Evolutionary conservation across 345 rosid species (phyloP), one percentile per base, ranked within the genome.

Genomic region (Melastoma malabathricum): DNA sequence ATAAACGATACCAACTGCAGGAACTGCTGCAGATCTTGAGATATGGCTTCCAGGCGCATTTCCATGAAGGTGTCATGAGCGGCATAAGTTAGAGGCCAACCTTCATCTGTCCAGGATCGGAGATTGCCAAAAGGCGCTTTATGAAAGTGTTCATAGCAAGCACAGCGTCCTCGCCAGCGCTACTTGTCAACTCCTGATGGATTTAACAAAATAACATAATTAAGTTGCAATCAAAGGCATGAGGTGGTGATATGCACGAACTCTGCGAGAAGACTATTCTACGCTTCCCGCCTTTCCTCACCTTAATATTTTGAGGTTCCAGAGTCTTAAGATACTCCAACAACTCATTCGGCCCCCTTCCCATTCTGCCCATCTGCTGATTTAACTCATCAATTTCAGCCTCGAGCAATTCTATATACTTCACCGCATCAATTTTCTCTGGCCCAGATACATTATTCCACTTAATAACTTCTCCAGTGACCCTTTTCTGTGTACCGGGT

Each of bases 231-330:
- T 12, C 10, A 12, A 34, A 9, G 41, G 12, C 41, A 34, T 9
- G 41, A 34, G 12, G 12, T 9, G 12, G 12, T 34, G 12, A 34
- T 34, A 9, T 34, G 6, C 10, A 34, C 9, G 41, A 34, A 8
- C 41, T 34, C 41, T 15, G 6, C 14, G 19, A 68, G 29, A 2
- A 50, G 43, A 16, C 13, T 18, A 15, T 18, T 23, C 41, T 38
- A n/a, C 46, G 23, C 3, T 18, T 47, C 19, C 50, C 6, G 23
- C 16, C 19, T 47, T 22, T 38, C 38, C 73, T 64, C 71, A 82
- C 95, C 97, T 92, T 79, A 20, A 92, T 74, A 79, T 87, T 92
- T 60, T 87, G 98, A 41, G 95, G 98, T 66, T 92, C 94, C 8
- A 92, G 96, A 59, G 90, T 62, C 71, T 79, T 84, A 16, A 87